A percentile compares a stretch with the other conserved stretches of the same genome.
Evolutionary conservation across 768 basidiomycete species (phyloP).

Genomic region (Pisolithus marmoratus): DNA sequence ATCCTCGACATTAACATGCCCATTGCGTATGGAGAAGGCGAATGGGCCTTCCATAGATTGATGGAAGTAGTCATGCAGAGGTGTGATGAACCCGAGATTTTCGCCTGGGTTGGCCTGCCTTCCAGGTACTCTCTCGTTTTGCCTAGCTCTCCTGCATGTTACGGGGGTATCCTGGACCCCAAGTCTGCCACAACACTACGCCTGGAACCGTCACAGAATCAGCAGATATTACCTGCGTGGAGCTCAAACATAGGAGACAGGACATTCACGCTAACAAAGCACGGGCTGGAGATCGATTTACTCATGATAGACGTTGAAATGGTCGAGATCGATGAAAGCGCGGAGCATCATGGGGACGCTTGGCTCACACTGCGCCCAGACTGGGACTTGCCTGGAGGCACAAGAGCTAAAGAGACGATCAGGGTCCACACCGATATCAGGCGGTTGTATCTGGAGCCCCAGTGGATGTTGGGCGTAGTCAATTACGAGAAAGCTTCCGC

Average conservation of each 20-base stretch:
- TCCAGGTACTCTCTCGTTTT: background rate
- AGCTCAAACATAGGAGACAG: background rate
- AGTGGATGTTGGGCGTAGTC: background rate
- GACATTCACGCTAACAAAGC: background rate
- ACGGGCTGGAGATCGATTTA: background rate
- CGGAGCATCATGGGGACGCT: background rate
- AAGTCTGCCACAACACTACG: background rate
- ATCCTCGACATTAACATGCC: conserved; percentile 9
- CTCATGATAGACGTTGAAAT: background rate
- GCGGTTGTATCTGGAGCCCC: background rate
- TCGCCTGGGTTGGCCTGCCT: conserved; percentile 2
- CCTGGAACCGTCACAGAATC: background rate
- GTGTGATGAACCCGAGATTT: conserved; percentile 1
- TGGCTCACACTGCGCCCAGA: background rate
- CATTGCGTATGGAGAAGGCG: conserved; percentile 12
- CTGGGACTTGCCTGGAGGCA: background rate
- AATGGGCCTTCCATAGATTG: conserved; percentile 9
- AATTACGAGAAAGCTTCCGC: background rate
- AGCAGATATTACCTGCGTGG: background rate
- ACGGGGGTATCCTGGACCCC: background rate
- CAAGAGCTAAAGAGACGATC: background rate
- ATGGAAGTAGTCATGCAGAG: conserved; percentile 3
- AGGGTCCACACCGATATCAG: background rate
- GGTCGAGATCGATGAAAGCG: background rate
- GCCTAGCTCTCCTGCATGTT: conserved; percentile 1